phyloP scores from a whole-genome alignment of 768 basidiomycete species.

The Clitopilus passeckerianus region DNA sequence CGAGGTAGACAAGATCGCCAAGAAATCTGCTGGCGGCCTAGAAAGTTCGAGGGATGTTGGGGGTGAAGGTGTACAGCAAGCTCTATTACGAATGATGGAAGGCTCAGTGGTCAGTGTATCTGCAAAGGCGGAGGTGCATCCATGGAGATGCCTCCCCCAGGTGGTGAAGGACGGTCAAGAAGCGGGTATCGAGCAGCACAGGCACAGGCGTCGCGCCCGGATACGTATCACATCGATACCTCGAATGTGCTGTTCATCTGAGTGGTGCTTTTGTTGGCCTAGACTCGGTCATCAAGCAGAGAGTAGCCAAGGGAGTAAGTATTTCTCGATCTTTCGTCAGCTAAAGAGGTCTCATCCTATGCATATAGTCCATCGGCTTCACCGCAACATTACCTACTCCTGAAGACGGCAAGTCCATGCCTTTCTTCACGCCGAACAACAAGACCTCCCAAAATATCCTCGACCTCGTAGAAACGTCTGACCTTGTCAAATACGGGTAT shows the following conservation, averaged over 20 bases:
- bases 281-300: constrained; percentile 73
- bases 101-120: constrained; percentile 82
- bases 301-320: constrained; percentile 82
- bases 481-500: constrained; percentile 83
- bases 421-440: constrained; percentile 78
- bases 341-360: no score
- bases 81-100: constrained; percentile 91
- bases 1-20: constrained; percentile 91
- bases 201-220: constrained; percentile 37
- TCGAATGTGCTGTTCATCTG: constrained; percentile 92
- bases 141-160: constrained; percentile 38
- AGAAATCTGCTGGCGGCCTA: constrained; percentile 48
- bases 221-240: constrained; percentile 77
- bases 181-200: constrained; percentile 45
- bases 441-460: constrained; percentile 49
- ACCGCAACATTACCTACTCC: constrained; percentile 34
- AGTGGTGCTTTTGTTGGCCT: constrained; percentile 95
- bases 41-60: constrained; percentile 85
- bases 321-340: background rate
- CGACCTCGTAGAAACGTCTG: constrained; percentile 71
- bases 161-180: constrained; percentile 41
- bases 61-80: constrained; percentile 95
- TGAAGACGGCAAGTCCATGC: constrained; percentile 34
- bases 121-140: constrained; percentile 49
- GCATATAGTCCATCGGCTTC: constrained; percentile 82